These are phyloP conservation scores for Ceratobasidium papillatum DNA, from an alignment of 1,284 basidiomycete species.

Conservation along the genomic window DNA sequence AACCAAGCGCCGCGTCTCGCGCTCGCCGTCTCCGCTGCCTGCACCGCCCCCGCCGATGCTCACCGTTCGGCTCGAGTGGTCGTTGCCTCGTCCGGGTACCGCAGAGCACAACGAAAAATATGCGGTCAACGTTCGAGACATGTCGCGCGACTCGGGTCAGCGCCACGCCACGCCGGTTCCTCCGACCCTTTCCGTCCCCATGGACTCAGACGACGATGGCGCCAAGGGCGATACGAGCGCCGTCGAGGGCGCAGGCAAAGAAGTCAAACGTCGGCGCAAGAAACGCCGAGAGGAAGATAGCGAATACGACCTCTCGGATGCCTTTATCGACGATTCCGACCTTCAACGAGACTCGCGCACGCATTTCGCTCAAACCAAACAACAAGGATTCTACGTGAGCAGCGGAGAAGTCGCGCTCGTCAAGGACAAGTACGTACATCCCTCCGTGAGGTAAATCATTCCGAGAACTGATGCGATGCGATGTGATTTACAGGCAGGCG, in stretches of 20 bases:
- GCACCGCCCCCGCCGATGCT: slow-evolving; percentile 42
- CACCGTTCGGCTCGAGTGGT: slow-evolving; percentile 63
- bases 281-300: slow-evolving; percentile 68
- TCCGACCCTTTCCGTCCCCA: slow-evolving; percentile 52
- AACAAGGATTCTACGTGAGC: slow-evolving; percentile 94
- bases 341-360: slow-evolving; percentile 89
- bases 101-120: slow-evolving; percentile 55
- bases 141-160: slow-evolving; percentile 70
- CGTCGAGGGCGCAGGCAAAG: slow-evolving; percentile 50
- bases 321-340: slow-evolving; percentile 98
- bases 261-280: slow-evolving; percentile 52
- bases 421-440: slow-evolving; percentile 64
- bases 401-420: slow-evolving; percentile 85
- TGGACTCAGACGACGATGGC: slow-evolving; percentile 57
- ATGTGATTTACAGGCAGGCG: neutral
- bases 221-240: slow-evolving; percentile 44
- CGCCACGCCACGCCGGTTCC: slow-evolving; percentile 64
- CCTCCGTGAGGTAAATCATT: neutral
- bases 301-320: slow-evolving; percentile 88
- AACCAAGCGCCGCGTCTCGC: slow-evolving; percentile 15
- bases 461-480: neutral
- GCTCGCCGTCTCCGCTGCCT: slow-evolving; percentile 38
- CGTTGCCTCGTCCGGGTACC: slow-evolving; percentile 71
- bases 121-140: slow-evolving; percentile 68
- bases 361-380: slow-evolving; percentile 91